A percentile compares a stretch with the other conserved stretches of the same genome.
Conservation (phyloP, 192 early-diverging fungal genomes). For the Coemansia javaensis region DNA sequence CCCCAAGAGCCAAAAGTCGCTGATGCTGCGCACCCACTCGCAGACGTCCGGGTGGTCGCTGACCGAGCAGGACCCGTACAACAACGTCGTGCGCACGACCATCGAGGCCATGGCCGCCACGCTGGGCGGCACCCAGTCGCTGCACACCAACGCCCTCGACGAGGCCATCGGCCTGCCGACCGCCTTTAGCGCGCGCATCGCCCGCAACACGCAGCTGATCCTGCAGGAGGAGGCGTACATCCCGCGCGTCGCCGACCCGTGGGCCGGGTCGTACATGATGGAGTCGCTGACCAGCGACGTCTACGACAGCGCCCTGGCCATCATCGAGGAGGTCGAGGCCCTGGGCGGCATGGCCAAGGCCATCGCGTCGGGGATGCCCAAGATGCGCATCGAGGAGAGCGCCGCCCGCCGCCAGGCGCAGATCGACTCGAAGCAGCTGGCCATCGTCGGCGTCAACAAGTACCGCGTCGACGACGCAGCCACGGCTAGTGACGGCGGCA, state of each 20-base stretch:
- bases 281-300: constrained; percentile 81
- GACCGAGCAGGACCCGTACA: constrained; percentile 88
- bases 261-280: constrained; percentile 93
- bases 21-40: constrained; percentile 84
- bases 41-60: constrained; percentile 91
- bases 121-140: constrained; percentile 84
- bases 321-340: constrained; percentile 74
- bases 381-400: constrained; percentile 81
- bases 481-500: constrained; percentile 47
- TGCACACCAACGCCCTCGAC: constrained; percentile 89
- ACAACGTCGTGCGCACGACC: constrained; percentile 84
- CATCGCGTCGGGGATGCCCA: constrained; percentile 83
- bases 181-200: constrained; percentile 79
- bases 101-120: constrained; percentile 91
- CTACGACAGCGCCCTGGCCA: constrained; percentile 61
- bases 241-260: constrained; percentile 85
- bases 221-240: constrained; percentile 84
- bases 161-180: constrained; percentile 87
- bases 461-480: constrained; percentile 67
- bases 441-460: constrained; percentile 90
- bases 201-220: constrained; percentile 87
- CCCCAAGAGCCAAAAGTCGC: constrained; percentile 73
- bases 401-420: constrained; percentile 84
- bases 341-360: constrained; percentile 92
- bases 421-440: constrained; percentile 82